Percentiles rank a stretch among this genome's conserved stretches.
Conservation (phyloP, 225 moss, liverwort and hornwort species). For the Takakia lepidozioides region DNA sequence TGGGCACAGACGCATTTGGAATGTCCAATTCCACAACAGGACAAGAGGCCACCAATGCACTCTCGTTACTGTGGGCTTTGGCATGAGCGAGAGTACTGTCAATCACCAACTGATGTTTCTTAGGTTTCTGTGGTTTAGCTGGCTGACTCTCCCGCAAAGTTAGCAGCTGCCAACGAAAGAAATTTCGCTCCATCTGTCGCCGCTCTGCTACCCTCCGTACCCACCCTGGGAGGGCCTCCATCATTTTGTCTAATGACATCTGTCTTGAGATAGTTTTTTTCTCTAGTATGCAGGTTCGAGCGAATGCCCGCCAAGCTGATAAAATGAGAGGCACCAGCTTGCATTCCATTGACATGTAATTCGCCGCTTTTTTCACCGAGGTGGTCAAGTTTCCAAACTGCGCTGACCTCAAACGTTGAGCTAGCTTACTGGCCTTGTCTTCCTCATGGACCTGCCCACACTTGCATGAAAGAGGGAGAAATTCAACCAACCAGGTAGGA, state of each 20-base stretch:
- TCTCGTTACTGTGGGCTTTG: no score
- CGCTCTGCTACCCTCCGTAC: conserved; percentile 67
- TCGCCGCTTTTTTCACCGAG: conserved; percentile 15
- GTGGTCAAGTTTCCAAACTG: conserved; percentile 7
- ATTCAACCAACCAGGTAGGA: no score
- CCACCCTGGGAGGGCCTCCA: conserved; percentile 91
- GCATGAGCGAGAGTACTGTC: no score
- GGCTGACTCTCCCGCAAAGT: conserved; percentile 39
- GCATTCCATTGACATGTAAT: conserved; percentile 18
- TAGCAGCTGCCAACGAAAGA: conserved; percentile 75
- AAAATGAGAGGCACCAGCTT: conserved; percentile 57
- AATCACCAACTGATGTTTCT: conserved; percentile 10
- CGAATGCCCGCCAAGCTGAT: conserved; percentile 74
- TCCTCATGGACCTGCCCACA: conserved; percentile 24
- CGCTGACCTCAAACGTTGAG: conserved; percentile 16
- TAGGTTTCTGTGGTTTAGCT: conserved; percentile 5
- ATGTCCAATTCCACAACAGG: conserved; percentile 8
- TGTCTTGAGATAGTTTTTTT: conserved; percentile 37
- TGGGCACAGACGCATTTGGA: conserved; percentile 5
- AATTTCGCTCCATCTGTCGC: conserved; percentile 54
- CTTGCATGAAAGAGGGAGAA: no score
- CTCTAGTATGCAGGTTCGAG: conserved; percentile 46
- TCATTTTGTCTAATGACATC: conserved; percentile 55
- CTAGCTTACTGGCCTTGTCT: conserved; percentile 21
- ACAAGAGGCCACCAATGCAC: conserved; percentile 11